Conservation (phyloP, 306 rosid genomes). For the Styphnolobium japonicum region DNA sequence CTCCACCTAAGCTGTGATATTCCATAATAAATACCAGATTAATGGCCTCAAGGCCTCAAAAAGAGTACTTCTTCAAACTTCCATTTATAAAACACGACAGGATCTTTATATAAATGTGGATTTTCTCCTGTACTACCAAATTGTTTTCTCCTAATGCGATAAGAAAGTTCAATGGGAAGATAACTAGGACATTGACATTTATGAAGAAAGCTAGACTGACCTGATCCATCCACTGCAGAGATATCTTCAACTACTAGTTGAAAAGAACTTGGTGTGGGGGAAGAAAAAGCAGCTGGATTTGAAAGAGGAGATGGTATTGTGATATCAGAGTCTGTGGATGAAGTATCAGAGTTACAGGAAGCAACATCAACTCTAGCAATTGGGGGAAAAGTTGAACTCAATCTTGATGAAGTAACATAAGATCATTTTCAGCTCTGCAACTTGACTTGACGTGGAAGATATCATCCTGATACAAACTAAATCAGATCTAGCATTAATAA, state of each 20-base stretch:
- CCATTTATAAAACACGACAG: slow-evolving; percentile 5
- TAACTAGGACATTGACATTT: neutral
- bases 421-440: slow-evolving; percentile 72
- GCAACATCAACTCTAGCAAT: slow-evolving; percentile 31
- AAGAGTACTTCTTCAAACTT: neutral
- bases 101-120: neutral
- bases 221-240: slow-evolving; percentile 49
- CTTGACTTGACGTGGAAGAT: slow-evolving; percentile 78
- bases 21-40: too few species aligned
- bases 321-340: slow-evolving; percentile 54
- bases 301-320: slow-evolving; percentile 41
- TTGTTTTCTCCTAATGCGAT: neutral
- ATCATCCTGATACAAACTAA: slow-evolving; percentile 97
- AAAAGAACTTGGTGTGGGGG: slow-evolving; percentile 25
- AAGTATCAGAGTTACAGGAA: slow-evolving; percentile 56
- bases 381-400: slow-evolving; percentile 38
- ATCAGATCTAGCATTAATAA: slow-evolving; percentile 70
- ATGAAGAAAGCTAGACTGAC: slow-evolving; percentile 32
- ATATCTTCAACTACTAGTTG: slow-evolving; percentile 51
- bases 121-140: slow-evolving; percentile 3
- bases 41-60: too few species aligned
- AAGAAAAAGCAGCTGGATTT: slow-evolving; percentile 23
- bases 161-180: neutral
- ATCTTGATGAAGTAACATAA: slow-evolving; percentile 62
- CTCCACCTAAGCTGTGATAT: neutral